phyloP scores from a whole-genome alignment of 257 asterid genomes.

The Solanum medicagineum region DNA sequence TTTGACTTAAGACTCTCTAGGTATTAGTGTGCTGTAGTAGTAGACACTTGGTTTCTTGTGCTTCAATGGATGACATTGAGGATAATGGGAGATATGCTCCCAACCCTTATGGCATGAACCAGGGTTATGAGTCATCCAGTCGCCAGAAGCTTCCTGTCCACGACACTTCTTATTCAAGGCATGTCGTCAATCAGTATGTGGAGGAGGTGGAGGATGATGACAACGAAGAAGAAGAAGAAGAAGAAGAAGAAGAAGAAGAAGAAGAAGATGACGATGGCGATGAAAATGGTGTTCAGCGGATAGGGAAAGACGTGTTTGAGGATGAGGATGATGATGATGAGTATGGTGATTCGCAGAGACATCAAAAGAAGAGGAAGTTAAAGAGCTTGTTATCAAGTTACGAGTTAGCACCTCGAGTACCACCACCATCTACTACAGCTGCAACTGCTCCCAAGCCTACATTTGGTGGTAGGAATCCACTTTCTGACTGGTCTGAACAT shows the following conservation, averaged over 20 bases:
- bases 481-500: conserved; percentile 83
- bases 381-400: conserved; percentile 56
- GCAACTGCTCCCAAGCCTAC: conserved; percentile 33
- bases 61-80: conserved; percentile 45
- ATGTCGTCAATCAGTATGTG: conserved; percentile 19
- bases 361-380: conserved; percentile 55
- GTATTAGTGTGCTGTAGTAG: background rate
- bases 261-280: conserved; percentile 36
- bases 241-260: conserved; percentile 6
- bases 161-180: background rate
- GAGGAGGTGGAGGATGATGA: conserved; percentile 24
- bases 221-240: conserved; percentile 3
- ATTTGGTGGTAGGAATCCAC: conserved; percentile 68
- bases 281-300: conserved; percentile 36
- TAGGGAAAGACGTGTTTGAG: conserved; percentile 18
- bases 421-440: conserved; percentile 23
- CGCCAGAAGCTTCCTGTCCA: conserved; percentile 23
- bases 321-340: conserved; percentile 38
- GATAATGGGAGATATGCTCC: conserved; percentile 41
- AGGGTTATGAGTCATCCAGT: conserved; percentile 19
- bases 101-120: conserved; percentile 16
- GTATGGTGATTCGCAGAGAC: conserved; percentile 29
- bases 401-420: conserved; percentile 80
- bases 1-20: background rate
- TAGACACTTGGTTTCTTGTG: conserved; percentile 7